phyloP scores from a whole-genome alignment of 495 filamentous ascomycete genomes.

The Tuber melanosporum region DNA sequence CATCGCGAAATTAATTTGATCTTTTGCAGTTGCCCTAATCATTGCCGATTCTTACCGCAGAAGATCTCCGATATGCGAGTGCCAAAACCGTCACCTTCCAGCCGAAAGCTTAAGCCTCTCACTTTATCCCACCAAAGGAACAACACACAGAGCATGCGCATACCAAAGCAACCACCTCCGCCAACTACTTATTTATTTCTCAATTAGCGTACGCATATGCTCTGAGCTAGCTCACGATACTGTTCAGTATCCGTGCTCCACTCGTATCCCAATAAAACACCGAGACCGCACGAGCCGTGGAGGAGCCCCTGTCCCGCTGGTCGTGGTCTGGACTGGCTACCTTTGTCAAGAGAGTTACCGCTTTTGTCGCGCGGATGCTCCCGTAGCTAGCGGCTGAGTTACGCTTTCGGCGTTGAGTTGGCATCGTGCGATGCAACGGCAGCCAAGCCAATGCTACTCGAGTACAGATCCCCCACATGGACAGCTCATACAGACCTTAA shows the following conservation, averaged over 20 bases:
- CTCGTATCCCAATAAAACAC: neutral
- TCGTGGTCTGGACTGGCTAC: neutral
- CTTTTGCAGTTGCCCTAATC: neutral
- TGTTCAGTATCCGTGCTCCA: neutral
- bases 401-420: neutral
- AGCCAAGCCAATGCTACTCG: neutral
- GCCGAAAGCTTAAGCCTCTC: neutral
- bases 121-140: neutral
- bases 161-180: neutral
- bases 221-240: neutral
- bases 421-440: neutral
- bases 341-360: neutral
- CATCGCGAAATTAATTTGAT: neutral
- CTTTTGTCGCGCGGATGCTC: conserved; percentile 1
- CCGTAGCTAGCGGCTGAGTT: neutral
- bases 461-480: neutral
- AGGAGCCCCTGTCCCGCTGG: neutral
- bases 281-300: neutral
- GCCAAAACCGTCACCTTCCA: neutral
- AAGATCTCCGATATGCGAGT: neutral
- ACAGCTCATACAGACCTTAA: neutral
- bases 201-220: neutral
- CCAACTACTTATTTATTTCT: neutral
- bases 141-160: neutral
- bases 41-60: neutral